Conservation (phyloP, 169 alveolate genomes). For the Plasmodium relictum region DNA sequence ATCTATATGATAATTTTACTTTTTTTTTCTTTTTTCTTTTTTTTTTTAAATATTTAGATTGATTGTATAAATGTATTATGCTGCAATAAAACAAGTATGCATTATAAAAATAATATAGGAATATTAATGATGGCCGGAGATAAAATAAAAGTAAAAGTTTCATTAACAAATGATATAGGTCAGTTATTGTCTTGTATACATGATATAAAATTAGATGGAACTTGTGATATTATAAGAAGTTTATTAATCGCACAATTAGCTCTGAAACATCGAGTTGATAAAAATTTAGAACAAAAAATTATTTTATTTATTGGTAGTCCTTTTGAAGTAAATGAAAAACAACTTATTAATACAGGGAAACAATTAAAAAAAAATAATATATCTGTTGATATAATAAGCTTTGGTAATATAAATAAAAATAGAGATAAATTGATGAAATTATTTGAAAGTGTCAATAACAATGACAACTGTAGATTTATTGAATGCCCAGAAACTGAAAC, state of each 20-base stretch:
- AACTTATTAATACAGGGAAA: slow-evolving; percentile 89
- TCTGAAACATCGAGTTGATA: slow-evolving; percentile 97
- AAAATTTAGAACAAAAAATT: slow-evolving; percentile 95
- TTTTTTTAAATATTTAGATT: slow-evolving; percentile 78
- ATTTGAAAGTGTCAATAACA: slow-evolving; percentile 87
- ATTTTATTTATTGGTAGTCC: slow-evolving; percentile 98
- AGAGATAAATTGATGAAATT: slow-evolving; percentile 87
- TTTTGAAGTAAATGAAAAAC: slow-evolving; percentile 76
- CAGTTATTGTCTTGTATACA: slow-evolving; percentile 89
- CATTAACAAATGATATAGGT: slow-evolving; percentile 95
- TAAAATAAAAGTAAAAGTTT: slow-evolving; percentile 92
- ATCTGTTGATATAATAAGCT: slow-evolving; percentile 92
- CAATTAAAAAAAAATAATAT: slow-evolving; percentile 95
- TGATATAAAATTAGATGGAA: slow-evolving; percentile 89
- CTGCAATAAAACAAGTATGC: slow-evolving; percentile 90
- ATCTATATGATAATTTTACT: neutral
- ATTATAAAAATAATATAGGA: slow-evolving; percentile 96
- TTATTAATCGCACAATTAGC: slow-evolving; percentile 96
- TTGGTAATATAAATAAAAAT: slow-evolving; percentile 91
- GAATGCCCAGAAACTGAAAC: slow-evolving; percentile 88
- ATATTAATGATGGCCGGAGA: slow-evolving; percentile 96
- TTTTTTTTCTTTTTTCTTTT: neutral
- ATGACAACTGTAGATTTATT: slow-evolving; percentile 88
- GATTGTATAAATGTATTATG: slow-evolving; percentile 90
- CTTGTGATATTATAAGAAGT: slow-evolving; percentile 92